A percentile compares a stretch with the other conserved stretches of the same genome.
These are phyloP conservation scores for Melastoma candidum DNA, from an alignment of 441 rosid species.

Conservation along the genomic window DNA sequence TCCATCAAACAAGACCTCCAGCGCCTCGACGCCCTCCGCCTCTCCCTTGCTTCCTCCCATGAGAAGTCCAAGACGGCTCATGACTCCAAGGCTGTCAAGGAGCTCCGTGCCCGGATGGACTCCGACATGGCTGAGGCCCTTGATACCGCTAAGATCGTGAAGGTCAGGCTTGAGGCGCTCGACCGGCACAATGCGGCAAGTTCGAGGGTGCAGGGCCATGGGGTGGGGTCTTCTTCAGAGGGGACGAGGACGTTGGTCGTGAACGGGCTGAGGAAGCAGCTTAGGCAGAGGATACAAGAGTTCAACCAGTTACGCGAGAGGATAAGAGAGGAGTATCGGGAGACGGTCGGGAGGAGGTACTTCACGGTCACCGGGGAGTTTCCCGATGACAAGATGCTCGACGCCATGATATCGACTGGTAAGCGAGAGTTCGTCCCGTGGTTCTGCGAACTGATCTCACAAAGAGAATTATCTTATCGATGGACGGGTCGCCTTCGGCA, in stretches of 20 bases:
- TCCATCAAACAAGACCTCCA: slow-evolving; percentile 53
- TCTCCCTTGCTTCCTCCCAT: slow-evolving; percentile 47
- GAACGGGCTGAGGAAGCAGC: slow-evolving; percentile 74
- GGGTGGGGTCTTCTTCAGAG: slow-evolving; percentile 78
- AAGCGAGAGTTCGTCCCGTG: neutral
- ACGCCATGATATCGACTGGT: slow-evolving; percentile 86
- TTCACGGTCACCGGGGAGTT: slow-evolving; percentile 84
- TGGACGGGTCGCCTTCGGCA: slow-evolving; percentile 15
- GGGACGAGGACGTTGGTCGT: slow-evolving; percentile 73
- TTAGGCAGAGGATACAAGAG: slow-evolving; percentile 67
- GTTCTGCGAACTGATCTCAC: neutral
- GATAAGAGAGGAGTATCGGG: slow-evolving; percentile 63
- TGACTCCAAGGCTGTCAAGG: slow-evolving; percentile 55
- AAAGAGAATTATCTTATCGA: neutral
- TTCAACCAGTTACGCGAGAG: slow-evolving; percentile 52
- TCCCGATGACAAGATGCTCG: slow-evolving; percentile 65
- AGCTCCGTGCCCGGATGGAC: slow-evolving; percentile 67
- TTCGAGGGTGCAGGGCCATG: slow-evolving; percentile 60
- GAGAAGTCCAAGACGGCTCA: slow-evolving; percentile 77
- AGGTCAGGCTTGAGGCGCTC: slow-evolving; percentile 69
- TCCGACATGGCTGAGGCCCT: slow-evolving; percentile 56
- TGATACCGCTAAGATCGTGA: slow-evolving; percentile 66
- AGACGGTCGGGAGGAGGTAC: slow-evolving; percentile 69
- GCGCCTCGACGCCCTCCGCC: slow-evolving; percentile 51
- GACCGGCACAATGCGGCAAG: slow-evolving; percentile 67